phyloP scores from a whole-genome alignment of 2,329 filamentous ascomycete genomes.

The Trichophaea hybrida region DNA sequence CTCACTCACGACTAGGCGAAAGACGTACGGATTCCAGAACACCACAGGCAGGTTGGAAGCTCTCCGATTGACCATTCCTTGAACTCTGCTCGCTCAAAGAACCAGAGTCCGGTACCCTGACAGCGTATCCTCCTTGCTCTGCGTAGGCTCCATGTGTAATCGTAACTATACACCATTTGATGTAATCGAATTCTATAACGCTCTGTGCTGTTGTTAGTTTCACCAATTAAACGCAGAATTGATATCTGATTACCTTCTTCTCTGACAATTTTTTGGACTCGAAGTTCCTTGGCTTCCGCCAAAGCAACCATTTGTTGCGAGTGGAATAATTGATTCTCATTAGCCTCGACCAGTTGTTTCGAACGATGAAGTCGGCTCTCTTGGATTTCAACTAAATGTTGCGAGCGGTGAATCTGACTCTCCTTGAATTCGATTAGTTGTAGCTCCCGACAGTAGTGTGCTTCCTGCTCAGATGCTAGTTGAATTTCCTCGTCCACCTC shows the following conservation, averaged over 20 bases:
- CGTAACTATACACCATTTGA: not conserved
- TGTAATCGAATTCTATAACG: not conserved
- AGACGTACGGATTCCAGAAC: not conserved
- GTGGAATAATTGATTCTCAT: not conserved
- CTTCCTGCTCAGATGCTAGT: conserved; percentile 13
- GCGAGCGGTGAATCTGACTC: not conserved
- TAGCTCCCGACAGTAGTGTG: not conserved
- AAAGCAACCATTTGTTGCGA: not conserved
- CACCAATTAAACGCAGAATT: not conserved
- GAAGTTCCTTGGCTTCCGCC: not conserved
- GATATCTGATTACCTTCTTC: not conserved
- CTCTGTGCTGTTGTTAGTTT: not conserved
- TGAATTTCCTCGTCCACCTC: conserved; percentile 11
- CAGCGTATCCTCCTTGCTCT: not conserved
- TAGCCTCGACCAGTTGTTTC: not conserved
- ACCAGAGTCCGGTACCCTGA: not conserved
- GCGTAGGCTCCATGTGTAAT: not conserved
- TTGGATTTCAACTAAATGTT: not conserved
- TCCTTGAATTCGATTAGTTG: not conserved
- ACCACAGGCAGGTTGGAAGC: not conserved
- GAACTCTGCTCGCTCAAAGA: not conserved
- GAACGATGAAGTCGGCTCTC: not conserved
- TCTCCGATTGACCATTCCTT: not conserved
- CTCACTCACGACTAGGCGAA: not conserved
- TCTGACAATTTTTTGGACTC: not conserved